Base-by-base conservation (phyloP, 129 eudicot genomes). In the Gnaphalium uliginosum region DNA sequence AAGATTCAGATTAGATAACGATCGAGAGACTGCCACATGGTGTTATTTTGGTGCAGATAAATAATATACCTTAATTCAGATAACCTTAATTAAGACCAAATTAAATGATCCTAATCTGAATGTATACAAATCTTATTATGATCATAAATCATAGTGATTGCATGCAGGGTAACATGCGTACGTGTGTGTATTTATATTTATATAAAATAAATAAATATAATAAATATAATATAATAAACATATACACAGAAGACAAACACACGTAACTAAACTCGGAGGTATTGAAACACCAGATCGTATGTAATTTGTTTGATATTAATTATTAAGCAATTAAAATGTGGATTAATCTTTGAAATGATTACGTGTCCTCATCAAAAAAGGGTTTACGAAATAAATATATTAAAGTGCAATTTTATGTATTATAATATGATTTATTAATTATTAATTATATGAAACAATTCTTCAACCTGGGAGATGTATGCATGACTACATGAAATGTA, bases 1-100 rank as follows among this genome's bases (percentile, higher is more conserved):
- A 14, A 46, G 53, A 46, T 46, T 46, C n/a, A 13, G 53, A 46
- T 46, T 46, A 46, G n/a, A 8, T 59, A 78, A 59, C 24, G n/a
- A n/a, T n/a, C n/a, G 8, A 59, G 71, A 59, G 71, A 71, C 27
- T 60, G 76, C 81, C 70, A 69, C 76, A 59, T 78, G 81, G 35
- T 57, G 33, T 65, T 32, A 65, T 64, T 33, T 33, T 1, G 51
- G 43, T 68, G 70, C n/a, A 77, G 75, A 37, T n/a, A 35, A 66
- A 35, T n/a, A n/a, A n/a, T n/a, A 76, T 54, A 74, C 66, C 73
- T 35, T 35, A 39, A 68, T 46, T 46, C n/a, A 78, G 53, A 78
- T 59, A 78, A 69, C 61, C 61, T 77, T 58, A 77, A 39, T 58
- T 77, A 57, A 39, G 30, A 62, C 64, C 46, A 26, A 75, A n/a